Base-by-base conservation (phyloP, 148 eudicot species). In the Cornus florida region DNA sequence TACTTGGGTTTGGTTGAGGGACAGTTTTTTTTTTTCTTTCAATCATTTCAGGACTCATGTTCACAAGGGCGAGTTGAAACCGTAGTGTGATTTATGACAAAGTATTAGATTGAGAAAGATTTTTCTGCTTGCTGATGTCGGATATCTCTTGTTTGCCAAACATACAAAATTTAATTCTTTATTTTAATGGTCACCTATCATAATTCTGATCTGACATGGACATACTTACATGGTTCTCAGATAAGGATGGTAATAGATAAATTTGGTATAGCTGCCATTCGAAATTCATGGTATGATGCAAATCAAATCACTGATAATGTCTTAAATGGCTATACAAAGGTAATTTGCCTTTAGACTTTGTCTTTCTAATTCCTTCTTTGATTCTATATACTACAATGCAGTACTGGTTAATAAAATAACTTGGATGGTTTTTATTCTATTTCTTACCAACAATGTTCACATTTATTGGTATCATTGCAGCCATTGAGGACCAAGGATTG, bases 321-420 rank as follows among this genome's bases (percentile, higher is more conserved):
- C 72, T 82, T 95, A 69, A 73, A 87, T 13, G 97, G 94, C 80
- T 95, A 95, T 77, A 93, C 93, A 77, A 95, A 91, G 97, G 99
- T 95, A 78, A 84, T 60, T 62, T 32, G 4, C 33, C 57, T 71
- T 75, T 22, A 41, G 39, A 69, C 62, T 33, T 5, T 2, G 22
- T 69, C 75, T 35, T 67, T 59, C 69, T 78, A 62, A 24, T 62
- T 62, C 6, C 66, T 62, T 28, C 23, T 62, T 11, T 62, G 22
- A 17, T 62, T 62, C 66, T n/a, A 7, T 57, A 14, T 62, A 20
- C 3, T 62, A 20, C 19, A 62, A 20, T 53, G 59, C 33, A 4
- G 13, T 53, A 69, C 22, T n/a, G 67, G 24, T 67, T 64, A 9
- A 67, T 50, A 14, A 28, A 41, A 20, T 67, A 64, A 46, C 33